Percentiles rank a stretch among this genome's conserved stretches.
These are phyloP conservation scores for Panaeolus cyanescens DNA, from an alignment of 768 basidiomycete species.

Conservation along the genomic window DNA sequence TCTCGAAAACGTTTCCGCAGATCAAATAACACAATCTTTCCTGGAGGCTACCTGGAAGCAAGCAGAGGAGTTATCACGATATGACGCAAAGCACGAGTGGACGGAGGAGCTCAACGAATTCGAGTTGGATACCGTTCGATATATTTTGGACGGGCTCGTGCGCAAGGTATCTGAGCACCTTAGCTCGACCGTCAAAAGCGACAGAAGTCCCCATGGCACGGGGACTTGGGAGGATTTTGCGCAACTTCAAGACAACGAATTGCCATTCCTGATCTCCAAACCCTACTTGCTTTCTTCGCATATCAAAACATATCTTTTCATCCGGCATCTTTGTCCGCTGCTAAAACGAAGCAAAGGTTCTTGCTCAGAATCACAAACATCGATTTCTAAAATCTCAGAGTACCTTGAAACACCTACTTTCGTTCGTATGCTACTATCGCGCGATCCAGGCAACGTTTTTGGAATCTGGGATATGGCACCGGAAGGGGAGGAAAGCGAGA, in stretches of 20 bases:
- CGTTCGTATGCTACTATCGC: constrained; percentile 54
- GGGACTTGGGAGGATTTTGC: constrained; percentile 52
- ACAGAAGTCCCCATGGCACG: constrained; percentile 5
- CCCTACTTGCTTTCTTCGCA: constrained; percentile 55
- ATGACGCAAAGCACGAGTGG: constrained; percentile 6
- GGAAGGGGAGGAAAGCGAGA: constrained; percentile 51
- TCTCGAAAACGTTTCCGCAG: constrained; percentile 24
- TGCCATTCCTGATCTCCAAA: constrained; percentile 42
- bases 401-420: constrained; percentile 42
- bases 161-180: constrained; percentile 41
- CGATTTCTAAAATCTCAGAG: constrained; percentile 16
- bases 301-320: constrained; percentile 55
- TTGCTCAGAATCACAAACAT: not conserved
- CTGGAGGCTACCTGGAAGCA: constrained; percentile 50
- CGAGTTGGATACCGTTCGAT: constrained; percentile 61
- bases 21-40: constrained; percentile 35
- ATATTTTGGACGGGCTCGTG: constrained; percentile 52
- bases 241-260: constrained; percentile 59
- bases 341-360: constrained; percentile 5
- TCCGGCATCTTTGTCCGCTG: constrained; percentile 33
- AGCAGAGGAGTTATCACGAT: constrained; percentile 28
- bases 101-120: constrained; percentile 43
- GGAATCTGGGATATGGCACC: constrained; percentile 63
- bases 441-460: constrained; percentile 69
- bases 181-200: constrained; percentile 3